These are phyloP conservation scores for Aspergillus arachidicola DNA, from an alignment of 2,329 filamentous ascomycete species.

Conservation along the genomic window DNA sequence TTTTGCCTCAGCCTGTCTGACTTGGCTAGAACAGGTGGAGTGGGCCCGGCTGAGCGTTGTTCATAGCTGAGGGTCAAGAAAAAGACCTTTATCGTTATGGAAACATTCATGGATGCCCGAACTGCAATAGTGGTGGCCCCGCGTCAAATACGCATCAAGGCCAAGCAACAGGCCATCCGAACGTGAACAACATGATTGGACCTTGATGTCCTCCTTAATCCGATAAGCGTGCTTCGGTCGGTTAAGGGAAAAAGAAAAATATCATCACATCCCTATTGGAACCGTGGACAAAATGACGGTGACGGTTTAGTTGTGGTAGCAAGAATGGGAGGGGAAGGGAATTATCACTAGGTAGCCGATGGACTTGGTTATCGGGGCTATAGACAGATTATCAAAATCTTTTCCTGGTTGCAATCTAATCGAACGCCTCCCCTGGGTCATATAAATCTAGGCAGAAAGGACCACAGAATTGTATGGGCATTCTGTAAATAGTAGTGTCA, in stretches of 20 bases:
- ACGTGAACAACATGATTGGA: constrained; percentile 15
- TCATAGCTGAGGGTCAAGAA: neutral
- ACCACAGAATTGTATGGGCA: neutral
- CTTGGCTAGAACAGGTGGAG: constrained; percentile 8
- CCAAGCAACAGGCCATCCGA: constrained; percentile 19
- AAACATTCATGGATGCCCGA: constrained; percentile 19
- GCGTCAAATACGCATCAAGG: constrained; percentile 12
- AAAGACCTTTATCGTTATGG: neutral
- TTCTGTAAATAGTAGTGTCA: neutral
- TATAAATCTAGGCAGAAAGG: neutral
- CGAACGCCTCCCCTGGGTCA: neutral
- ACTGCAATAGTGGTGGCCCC: constrained; percentile 9
- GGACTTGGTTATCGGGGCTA: neutral
- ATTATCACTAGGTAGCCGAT: neutral
- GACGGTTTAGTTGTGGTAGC: neutral
- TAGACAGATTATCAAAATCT: neutral
- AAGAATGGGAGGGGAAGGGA: neutral
- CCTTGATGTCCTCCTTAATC: constrained; percentile 2
- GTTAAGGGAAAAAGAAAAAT: constrained; percentile 15
- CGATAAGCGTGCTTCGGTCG: constrained; percentile 26
- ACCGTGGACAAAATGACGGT: neutral
- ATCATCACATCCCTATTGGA: constrained; percentile 2
- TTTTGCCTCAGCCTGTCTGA: constrained; percentile 5
- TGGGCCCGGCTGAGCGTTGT: neutral
- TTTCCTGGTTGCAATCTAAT: neutral